Percentiles rank a stretch among this genome's conserved stretches.
phyloP scores from a whole-genome alignment of 176 grass and related monocot genomes.

The Dendrocalamus sinicus region DNA sequence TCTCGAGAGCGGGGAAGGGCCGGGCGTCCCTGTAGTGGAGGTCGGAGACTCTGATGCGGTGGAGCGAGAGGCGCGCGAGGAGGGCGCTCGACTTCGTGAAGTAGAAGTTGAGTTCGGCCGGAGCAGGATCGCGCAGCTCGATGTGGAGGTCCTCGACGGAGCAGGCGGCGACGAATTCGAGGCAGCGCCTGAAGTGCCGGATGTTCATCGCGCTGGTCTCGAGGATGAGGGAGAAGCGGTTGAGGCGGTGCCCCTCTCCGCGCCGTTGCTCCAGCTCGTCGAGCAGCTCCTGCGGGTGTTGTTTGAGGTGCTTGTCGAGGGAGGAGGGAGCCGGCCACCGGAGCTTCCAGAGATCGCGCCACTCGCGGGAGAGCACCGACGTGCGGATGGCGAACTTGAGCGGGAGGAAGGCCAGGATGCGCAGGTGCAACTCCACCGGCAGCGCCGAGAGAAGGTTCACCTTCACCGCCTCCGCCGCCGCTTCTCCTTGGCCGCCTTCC shows the following conservation, averaged over 20 bases:
- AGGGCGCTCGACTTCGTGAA: slow-evolving; percentile 38
- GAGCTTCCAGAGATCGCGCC: slow-evolving; percentile 55
- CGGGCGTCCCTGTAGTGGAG: slow-evolving; percentile 7
- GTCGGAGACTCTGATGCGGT: not conserved
- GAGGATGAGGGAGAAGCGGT: slow-evolving; percentile 44
- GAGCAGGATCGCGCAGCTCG: not conserved
- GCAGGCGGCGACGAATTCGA: slow-evolving; percentile 42
- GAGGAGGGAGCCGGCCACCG: slow-evolving; percentile 46
- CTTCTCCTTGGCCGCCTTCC: no score
- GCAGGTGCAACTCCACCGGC: slow-evolving; percentile 40
- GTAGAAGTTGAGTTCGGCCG: not conserved
- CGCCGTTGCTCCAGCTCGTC: not conserved
- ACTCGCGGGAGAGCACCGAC: slow-evolving; percentile 43
- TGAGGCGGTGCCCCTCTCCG: slow-evolving; percentile 41
- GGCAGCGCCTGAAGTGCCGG: slow-evolving; percentile 41
- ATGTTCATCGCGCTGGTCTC: not conserved
- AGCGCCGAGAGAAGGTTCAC: slow-evolving; percentile 44
- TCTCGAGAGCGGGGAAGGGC: slow-evolving; percentile 40
- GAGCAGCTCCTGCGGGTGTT: not conserved
- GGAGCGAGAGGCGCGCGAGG: slow-evolving; percentile 55
- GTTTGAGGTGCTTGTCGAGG: slow-evolving; percentile 21
- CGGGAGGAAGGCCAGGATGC: slow-evolving; percentile 56
- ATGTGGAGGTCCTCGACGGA: slow-evolving; percentile 57
- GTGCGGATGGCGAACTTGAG: slow-evolving; percentile 63
- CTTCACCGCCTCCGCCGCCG: not conserved